Conservation (phyloP, 2,329 filamentous ascomycete species). For the Fragosphaeria purpurea region DNA sequence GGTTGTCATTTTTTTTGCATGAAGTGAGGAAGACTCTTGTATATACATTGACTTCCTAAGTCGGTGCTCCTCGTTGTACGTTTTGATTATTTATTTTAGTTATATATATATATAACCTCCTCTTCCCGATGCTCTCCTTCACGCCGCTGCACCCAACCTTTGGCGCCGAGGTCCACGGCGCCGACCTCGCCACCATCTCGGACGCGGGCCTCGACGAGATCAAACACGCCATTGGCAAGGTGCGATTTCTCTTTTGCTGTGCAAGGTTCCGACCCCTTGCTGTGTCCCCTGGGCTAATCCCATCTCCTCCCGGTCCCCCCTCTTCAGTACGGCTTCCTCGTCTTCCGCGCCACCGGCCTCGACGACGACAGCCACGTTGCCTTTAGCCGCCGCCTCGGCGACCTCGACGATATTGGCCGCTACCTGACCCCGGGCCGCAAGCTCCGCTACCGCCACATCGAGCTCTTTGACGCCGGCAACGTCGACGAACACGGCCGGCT, state of each 20-base stretch:
- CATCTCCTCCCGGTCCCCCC: not conserved
- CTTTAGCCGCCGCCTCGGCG: slow-evolving; percentile 40
- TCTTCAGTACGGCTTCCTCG: slow-evolving; percentile 8
- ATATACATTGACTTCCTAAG: too few relatives aligned
- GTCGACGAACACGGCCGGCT: slow-evolving; percentile 36
- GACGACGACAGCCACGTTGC: slow-evolving; percentile 40
- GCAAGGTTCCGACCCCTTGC: too few relatives aligned
- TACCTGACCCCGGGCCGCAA: slow-evolving; percentile 36
- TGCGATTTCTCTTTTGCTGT: slow-evolving; percentile 4
- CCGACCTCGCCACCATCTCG: slow-evolving; percentile 22
- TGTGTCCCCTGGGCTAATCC: too few relatives aligned
- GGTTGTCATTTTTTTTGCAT: too few relatives aligned
- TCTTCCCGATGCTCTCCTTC: slow-evolving; percentile 3
- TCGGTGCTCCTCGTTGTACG: not conserved
- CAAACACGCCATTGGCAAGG: slow-evolving; percentile 23
- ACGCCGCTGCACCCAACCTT: slow-evolving; percentile 17
- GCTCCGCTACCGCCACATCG: slow-evolving; percentile 35
- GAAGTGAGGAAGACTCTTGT: too few relatives aligned
- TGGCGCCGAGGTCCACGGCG: slow-evolving; percentile 21
- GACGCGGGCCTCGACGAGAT: slow-evolving; percentile 24
- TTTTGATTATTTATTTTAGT: not conserved
- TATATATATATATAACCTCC: too few relatives aligned
- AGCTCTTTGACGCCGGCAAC: slow-evolving; percentile 50
- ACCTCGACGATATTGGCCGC: slow-evolving; percentile 43
- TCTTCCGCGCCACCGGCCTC: slow-evolving; percentile 26